These are phyloP conservation scores for Hydnomerulius pinastri DNA, from an alignment of 768 basidiomycete species.

Conservation along the genomic window DNA sequence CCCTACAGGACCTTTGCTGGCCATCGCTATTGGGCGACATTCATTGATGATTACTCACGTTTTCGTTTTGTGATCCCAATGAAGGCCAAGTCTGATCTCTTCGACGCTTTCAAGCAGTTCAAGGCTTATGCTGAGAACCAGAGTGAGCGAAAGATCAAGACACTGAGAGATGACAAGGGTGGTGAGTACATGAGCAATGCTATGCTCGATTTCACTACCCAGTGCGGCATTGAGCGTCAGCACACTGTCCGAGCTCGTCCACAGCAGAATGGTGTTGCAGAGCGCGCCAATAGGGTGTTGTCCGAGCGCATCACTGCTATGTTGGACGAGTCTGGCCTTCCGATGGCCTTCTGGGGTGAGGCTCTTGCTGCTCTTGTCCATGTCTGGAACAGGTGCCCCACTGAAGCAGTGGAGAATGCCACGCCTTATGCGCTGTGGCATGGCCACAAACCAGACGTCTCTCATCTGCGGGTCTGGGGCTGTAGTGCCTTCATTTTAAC, in stretches of 20 bases:
- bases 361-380: too few species aligned
- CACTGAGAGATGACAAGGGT: slow-evolving; percentile 16
- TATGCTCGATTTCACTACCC: too few species aligned
- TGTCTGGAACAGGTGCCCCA: too few species aligned
- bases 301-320: slow-evolving; percentile 17
- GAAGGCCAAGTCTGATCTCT: slow-evolving; percentile 20
- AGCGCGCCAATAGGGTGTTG: slow-evolving; percentile 30
- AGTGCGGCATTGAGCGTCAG: slow-evolving; percentile 29
- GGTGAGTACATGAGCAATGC: too few species aligned
- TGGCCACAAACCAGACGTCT: too few species aligned
- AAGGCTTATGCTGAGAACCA: slow-evolving; percentile 30
- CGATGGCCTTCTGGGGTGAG: too few species aligned
- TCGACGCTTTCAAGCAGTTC: slow-evolving; percentile 27
- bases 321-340: too few species aligned
- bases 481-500: too few species aligned
- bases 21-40: slow-evolving; percentile 3
- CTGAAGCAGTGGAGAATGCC: too few species aligned
- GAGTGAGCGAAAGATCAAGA: slow-evolving; percentile 13
- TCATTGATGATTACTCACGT: slow-evolving; percentile 2
- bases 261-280: slow-evolving; percentile 32
- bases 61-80: slow-evolving; percentile 20
- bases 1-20: slow-evolving; percentile 4
- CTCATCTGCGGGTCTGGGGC: too few species aligned
- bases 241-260: slow-evolving; percentile 37
- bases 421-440: too few species aligned